Evolutionary conservation across 1,139 yeast species (phyloP).

Genomic region (Geotrichum restrictum): DNA sequence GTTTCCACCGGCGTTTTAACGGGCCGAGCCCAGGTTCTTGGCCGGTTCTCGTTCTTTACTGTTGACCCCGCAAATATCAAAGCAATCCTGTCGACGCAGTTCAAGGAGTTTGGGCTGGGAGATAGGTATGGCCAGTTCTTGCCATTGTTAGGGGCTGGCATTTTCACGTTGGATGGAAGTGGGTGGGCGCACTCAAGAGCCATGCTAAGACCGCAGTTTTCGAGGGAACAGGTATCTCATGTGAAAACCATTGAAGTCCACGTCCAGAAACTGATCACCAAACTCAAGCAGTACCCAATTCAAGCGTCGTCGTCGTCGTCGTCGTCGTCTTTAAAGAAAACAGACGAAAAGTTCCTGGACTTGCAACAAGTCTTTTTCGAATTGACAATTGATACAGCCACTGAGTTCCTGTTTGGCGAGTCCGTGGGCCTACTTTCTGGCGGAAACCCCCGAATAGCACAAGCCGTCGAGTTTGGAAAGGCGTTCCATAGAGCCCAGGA

Average conservation of each 20-base stretch:
- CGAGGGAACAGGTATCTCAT: slow-evolving; percentile 52
- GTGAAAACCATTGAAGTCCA: slow-evolving; percentile 44
- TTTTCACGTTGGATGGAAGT: slow-evolving; percentile 53
- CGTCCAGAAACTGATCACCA: slow-evolving; percentile 38
- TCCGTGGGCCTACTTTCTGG: slow-evolving; percentile 42
- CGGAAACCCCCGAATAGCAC: slow-evolving; percentile 17
- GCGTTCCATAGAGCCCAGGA: slow-evolving; percentile 47
- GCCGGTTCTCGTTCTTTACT: slow-evolving; percentile 33
- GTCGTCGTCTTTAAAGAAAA: too few relatives aligned
- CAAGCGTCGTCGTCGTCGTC: slow-evolving; percentile 27
- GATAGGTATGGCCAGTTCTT: slow-evolving; percentile 44
- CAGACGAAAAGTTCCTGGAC: slow-evolving; percentile 37
- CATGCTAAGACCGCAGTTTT: slow-evolving; percentile 56
- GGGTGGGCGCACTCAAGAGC: slow-evolving; percentile 58
- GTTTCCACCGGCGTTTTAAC: background rate
- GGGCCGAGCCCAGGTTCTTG: slow-evolving; percentile 13
- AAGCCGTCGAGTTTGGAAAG: slow-evolving; percentile 41
- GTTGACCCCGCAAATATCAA: slow-evolving; percentile 47
- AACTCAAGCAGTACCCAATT: slow-evolving; percentile 28
- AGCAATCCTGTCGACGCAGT: slow-evolving; percentile 41
- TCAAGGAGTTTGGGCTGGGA: slow-evolving; percentile 51
- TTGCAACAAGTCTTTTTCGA: slow-evolving; percentile 49
- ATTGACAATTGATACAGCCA: slow-evolving; percentile 55
- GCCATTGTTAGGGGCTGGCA: slow-evolving; percentile 53
- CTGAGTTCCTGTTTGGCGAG: slow-evolving; percentile 57